Conservation (phyloP, 2,329 filamentous ascomycete genomes). For the Verticillium klebahnii region DNA sequence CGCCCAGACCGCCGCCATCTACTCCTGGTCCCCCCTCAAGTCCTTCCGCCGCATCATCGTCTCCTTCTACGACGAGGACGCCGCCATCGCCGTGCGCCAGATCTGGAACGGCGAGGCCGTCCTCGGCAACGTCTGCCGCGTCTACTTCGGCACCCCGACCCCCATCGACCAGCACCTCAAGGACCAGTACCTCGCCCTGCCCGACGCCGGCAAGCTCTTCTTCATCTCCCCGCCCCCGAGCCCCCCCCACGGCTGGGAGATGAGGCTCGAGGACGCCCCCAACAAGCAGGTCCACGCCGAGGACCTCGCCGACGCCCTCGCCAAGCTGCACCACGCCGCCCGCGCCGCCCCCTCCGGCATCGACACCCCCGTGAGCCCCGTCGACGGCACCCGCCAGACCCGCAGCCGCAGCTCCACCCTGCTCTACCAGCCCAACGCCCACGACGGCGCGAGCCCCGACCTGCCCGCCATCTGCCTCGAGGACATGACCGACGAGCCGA, state of each 20-base stretch:
- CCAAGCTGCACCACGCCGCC: slow-evolving; percentile 51
- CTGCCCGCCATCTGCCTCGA: slow-evolving; percentile 64
- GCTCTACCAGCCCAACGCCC: slow-evolving; percentile 58
- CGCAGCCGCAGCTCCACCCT: slow-evolving; percentile 61
- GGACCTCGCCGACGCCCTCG: slow-evolving; percentile 62
- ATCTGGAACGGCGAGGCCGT: slow-evolving; percentile 71
- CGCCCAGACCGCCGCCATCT: slow-evolving; percentile 63
- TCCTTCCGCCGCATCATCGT: slow-evolving; percentile 79
- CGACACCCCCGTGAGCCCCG: slow-evolving; percentile 34
- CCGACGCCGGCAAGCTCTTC: slow-evolving; percentile 67
- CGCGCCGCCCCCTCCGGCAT: slow-evolving; percentile 13
- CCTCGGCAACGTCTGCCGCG: slow-evolving; percentile 63
- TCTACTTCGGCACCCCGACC: slow-evolving; percentile 65
- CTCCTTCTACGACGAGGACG: slow-evolving; percentile 67
- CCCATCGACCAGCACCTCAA: slow-evolving; percentile 42
- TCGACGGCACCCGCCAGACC: slow-evolving; percentile 27
- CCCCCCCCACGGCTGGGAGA: slow-evolving; percentile 66
- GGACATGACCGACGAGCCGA: slow-evolving; percentile 58
- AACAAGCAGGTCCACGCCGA: slow-evolving; percentile 68
- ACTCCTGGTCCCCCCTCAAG: slow-evolving; percentile 75
- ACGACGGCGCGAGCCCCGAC: slow-evolving; percentile 44
- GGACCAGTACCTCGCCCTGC: slow-evolving; percentile 59
- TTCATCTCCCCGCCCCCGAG: slow-evolving; percentile 68
- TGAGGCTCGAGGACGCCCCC: slow-evolving; percentile 62
- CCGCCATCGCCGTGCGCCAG: slow-evolving; percentile 66